A percentile compares a stretch with the other conserved stretches of the same genome.
Conservation (phyloP, 2,329 filamentous ascomycete species). For the Venturia oleaginea region DNA sequence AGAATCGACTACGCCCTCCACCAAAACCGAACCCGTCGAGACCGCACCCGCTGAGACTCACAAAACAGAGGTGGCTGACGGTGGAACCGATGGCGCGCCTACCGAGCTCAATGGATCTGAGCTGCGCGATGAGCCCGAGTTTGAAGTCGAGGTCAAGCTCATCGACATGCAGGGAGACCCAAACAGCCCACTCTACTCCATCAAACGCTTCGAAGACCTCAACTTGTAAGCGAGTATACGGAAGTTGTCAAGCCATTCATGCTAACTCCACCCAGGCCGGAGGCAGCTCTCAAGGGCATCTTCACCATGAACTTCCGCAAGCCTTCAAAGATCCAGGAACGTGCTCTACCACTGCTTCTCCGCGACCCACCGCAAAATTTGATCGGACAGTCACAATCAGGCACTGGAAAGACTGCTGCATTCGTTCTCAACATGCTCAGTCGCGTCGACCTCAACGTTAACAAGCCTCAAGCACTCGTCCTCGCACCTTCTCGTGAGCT, state of each 20-base stretch:
- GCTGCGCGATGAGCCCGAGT: conserved; percentile 58
- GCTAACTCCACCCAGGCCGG: conserved; percentile 33
- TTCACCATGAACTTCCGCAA: conserved; percentile 79
- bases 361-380: conserved; percentile 82
- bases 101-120: conserved; percentile 30
- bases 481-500: conserved; percentile 91
- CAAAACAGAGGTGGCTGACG: not conserved
- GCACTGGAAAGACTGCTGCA: conserved; percentile 94
- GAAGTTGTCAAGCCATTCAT: not conserved
- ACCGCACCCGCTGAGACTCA: not conserved
- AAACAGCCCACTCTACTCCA: conserved; percentile 79
- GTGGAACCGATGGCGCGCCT: conserved; percentile 38
- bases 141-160: conserved; percentile 86
- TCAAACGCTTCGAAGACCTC: conserved; percentile 74
- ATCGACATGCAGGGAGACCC: conserved; percentile 81
- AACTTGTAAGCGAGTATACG: not conserved
- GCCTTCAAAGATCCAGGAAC: conserved; percentile 96
- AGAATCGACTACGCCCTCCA: not conserved
- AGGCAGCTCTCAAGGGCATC: conserved; percentile 66
- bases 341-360: conserved; percentile 81
- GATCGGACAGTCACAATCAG: conserved; percentile 98
- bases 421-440: conserved; percentile 89
- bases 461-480: conserved; percentile 74
- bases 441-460: conserved; percentile 65
- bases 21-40: no score